Conservation (phyloP, 495 filamentous ascomycete species). For the Monascus purpureus region DNA sequence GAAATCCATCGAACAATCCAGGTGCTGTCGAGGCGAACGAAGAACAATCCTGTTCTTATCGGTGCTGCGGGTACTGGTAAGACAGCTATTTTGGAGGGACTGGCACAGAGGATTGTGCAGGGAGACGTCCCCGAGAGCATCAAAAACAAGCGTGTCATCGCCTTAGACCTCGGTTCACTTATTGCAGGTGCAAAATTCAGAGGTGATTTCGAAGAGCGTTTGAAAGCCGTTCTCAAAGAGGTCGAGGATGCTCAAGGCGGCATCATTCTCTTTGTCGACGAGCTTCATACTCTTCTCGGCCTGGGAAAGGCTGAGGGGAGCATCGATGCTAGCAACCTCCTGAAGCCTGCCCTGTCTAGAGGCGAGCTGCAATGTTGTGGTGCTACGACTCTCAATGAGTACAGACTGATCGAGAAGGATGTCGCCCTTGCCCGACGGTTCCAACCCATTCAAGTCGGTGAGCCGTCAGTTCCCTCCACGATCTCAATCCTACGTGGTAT, state of each 20-base stretch:
- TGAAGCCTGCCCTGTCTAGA: slow-evolving; percentile 86
- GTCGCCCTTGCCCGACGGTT: slow-evolving; percentile 85
- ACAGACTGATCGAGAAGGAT: slow-evolving; percentile 88
- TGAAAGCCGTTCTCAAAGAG: slow-evolving; percentile 84
- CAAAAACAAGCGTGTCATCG: slow-evolving; percentile 82
- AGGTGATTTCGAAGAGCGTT: slow-evolving; percentile 89
- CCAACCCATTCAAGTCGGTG: slow-evolving; percentile 80
- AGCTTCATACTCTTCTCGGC: slow-evolving; percentile 82
- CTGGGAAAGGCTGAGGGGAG: slow-evolving; percentile 91
- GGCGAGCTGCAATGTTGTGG: slow-evolving; percentile 93
- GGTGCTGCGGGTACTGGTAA: slow-evolving; percentile 90
- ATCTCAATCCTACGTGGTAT: slow-evolving; percentile 94
- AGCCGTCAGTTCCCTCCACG: slow-evolving; percentile 81
- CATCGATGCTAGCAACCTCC: slow-evolving; percentile 87
- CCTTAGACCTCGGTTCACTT: slow-evolving; percentile 74
- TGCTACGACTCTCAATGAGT: slow-evolving; percentile 86
- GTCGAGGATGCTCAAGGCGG: slow-evolving; percentile 78
- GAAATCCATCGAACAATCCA: slow-evolving; percentile 94
- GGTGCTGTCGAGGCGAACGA: slow-evolving; percentile 80
- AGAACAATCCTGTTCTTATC: slow-evolving; percentile 94
- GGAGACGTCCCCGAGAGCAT: slow-evolving; percentile 95
- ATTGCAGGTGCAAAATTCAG: slow-evolving; percentile 94
- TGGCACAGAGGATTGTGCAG: slow-evolving; percentile 79
- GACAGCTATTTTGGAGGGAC: slow-evolving; percentile 84
- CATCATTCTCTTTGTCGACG: slow-evolving; percentile 91